phyloP scores from a whole-genome alignment of 768 basidiomycete genomes.

The Filobasidium wieringae region DNA sequence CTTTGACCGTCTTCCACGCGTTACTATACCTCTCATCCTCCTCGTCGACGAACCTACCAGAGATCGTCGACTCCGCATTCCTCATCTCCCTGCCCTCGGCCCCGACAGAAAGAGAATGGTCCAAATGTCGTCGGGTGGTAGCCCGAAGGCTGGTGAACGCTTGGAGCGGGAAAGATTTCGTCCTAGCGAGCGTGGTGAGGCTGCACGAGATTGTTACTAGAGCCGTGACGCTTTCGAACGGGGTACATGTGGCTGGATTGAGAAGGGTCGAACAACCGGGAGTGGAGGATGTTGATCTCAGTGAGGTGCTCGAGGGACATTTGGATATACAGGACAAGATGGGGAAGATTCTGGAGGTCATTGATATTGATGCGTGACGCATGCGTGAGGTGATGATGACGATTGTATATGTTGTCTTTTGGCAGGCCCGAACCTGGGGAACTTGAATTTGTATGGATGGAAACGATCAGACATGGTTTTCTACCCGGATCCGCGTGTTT shows the following conservation, averaged over 20 bases:
- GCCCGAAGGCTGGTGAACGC: conserved; percentile 39
- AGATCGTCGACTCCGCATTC: conserved; percentile 42
- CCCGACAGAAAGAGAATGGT: conserved; percentile 40
- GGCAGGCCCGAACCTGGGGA: too few species aligned
- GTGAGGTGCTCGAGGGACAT: conserved; percentile 36
- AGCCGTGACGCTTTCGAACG: conserved; percentile 31
- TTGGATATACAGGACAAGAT: conserved; percentile 37
- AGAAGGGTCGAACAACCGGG: conserved; percentile 33
- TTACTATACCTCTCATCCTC: conserved; percentile 36
- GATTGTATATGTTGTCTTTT: background rate
- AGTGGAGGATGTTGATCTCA: conserved; percentile 39
- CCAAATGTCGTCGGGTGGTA: conserved; percentile 33
- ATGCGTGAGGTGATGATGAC: background rate
- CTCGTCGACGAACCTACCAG: conserved; percentile 17
- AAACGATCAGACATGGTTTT: too few species aligned
- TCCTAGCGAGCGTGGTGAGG: conserved; percentile 39
- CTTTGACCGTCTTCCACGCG: conserved; percentile 38
- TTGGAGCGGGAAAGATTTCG: conserved; percentile 38
- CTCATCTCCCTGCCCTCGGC: conserved; percentile 42
- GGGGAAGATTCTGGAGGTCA: conserved; percentile 28
- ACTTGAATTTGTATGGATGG: too few species aligned
- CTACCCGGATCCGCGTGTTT: too few species aligned
- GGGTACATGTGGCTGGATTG: conserved; percentile 35
- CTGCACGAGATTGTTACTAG: conserved; percentile 41
- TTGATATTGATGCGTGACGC: conserved; percentile 26